phyloP scores from a whole-genome alignment of 2,329 filamentous ascomycete genomes.

The Sporothrix variecibatus region DNA sequence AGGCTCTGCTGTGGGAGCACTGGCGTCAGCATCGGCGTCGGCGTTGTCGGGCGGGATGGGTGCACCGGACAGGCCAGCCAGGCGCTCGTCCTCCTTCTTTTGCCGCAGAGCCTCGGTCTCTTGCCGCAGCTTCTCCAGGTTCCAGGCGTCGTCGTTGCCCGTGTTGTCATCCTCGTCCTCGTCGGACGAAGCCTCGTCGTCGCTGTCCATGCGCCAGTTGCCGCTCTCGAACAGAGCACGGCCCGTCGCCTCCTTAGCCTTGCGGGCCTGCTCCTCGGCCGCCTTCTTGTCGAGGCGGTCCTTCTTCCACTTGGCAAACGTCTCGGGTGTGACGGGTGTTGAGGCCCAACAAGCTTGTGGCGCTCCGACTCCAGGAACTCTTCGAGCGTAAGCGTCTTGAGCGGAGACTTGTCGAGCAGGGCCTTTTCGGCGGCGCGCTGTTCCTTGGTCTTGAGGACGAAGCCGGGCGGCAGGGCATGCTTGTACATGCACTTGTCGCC shows the following conservation, averaged over 20 bases:
- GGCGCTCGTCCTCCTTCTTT: conserved; percentile 75
- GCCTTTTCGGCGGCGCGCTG: conserved; percentile 95
- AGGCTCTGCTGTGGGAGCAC: neutral
- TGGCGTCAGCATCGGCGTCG: no score
- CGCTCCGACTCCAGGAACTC: conserved; percentile 96
- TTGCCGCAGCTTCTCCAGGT: conserved; percentile 75
- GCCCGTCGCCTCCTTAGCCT: conserved; percentile 93
- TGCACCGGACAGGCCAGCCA: conserved; percentile 39
- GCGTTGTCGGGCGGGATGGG: neutral
- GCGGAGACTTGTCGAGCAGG: conserved; percentile 89
- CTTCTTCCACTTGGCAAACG: conserved; percentile 96
- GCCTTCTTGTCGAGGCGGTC: conserved; percentile 93
- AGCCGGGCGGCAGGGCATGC: conserved; percentile 90
- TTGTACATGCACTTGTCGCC: conserved; percentile 99
- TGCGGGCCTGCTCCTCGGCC: conserved; percentile 85
- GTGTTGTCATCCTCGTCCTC: conserved; percentile 61
- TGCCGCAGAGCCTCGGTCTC: conserved; percentile 79
- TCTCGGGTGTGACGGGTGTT: conserved; percentile 90
- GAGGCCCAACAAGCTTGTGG: conserved; percentile 91
- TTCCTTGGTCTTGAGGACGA: conserved; percentile 96
- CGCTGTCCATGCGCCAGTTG: conserved; percentile 74
- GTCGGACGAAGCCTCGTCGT: conserved; percentile 62
- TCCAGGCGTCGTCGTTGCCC: conserved; percentile 61
- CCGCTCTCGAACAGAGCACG: conserved; percentile 95
- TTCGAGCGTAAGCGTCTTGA: conserved; percentile 92